phyloP scores from a whole-genome alignment of 2,329 filamentous ascomycete genomes.

The Dendrostoma leiphaemia region DNA sequence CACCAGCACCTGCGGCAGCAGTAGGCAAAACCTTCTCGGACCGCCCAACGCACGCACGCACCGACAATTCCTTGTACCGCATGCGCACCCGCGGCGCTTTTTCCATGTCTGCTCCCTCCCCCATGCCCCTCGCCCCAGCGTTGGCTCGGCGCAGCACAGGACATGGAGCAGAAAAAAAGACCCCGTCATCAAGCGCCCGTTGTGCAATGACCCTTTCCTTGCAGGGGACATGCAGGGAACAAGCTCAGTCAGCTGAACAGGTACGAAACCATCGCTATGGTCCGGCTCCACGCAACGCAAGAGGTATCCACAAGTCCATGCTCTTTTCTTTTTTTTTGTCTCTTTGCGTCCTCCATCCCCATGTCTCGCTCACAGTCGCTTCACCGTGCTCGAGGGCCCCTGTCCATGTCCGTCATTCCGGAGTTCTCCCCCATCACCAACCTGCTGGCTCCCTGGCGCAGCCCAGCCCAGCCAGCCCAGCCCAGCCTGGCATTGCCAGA shows the following conservation, averaged over 20 bases:
- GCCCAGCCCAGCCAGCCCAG: slow-evolving; percentile 14
- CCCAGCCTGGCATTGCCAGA: slow-evolving; percentile 14
- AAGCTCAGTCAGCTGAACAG: slow-evolving; percentile 2
- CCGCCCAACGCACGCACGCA: slow-evolving; percentile 5
- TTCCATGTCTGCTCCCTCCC: not conserved
- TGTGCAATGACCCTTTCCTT: not conserved
- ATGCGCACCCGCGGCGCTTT: no score
- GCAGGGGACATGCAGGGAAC: slow-evolving; percentile 1
- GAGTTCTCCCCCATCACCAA: slow-evolving; percentile 19
- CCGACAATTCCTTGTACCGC: not conserved
- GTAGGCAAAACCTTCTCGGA: slow-evolving; percentile 14
- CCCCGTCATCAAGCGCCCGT: not conserved
- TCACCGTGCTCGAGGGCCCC: slow-evolving; percentile 15
- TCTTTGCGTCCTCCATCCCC: not conserved
- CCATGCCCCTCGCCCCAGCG: not conserved
- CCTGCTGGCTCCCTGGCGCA: slow-evolving; percentile 17
- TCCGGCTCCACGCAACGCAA: slow-evolving; percentile 10
- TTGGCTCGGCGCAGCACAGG: not conserved
- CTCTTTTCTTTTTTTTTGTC: slow-evolving; percentile 6
- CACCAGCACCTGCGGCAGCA: no score
- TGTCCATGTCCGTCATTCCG: slow-evolving; percentile 20
- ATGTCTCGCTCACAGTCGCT: slow-evolving; percentile 16
- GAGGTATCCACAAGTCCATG: slow-evolving; percentile 16
- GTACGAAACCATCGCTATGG: slow-evolving; percentile 16
- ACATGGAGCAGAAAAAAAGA: no score